Base-by-base conservation (phyloP, 352 stramenopile species). In the Phytophthora nicotianae region DNA sequence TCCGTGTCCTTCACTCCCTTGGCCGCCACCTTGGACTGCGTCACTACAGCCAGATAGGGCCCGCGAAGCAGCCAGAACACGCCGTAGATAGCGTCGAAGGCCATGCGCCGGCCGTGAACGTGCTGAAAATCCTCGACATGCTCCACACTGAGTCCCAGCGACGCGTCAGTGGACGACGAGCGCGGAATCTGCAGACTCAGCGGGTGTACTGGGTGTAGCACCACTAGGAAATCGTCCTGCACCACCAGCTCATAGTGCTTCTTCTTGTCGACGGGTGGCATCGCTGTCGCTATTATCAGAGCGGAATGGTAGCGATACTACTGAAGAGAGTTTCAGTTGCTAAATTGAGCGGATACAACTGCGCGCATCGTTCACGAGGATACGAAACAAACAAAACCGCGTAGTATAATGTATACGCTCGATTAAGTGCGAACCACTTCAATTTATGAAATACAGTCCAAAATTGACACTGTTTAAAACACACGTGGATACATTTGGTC, bases 11-110 rank as follows among this genome's bases (percentile, higher is more conserved):
- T 67, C 10, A 86, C 72, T 16, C 81, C 81, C 23, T 64, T 78
- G 1, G 75, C 81, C 49, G 70, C 80, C 37, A 80, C 51, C 60
- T 84, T 86, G 32, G 79, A 89, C 45, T 88, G 73, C 49, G 83
- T 92, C 38, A 90, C 83, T 10, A 92, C 69, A 21, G 85, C 83
- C 37, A 94, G 46, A 57, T 92, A 94, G 13, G 75, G 81, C 0
- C 85, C 83, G 2, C 77, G 75, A 24, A 92, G 71, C 66, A 92
- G 64, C 64, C 55, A 77, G 66, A 89, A 91, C 38, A 94, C 74
- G 62, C 85, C 83, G 68, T 89, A 94, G 62, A 94, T 88, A 26
- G 80, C 83, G 66, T 93, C 81, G 33, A 92, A 91, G 35, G 57
- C 65, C 78, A 94, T 86, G 50, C 78, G 80, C 14, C 86, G 83